Base-by-base conservation (phyloP, 2,329 filamentous ascomycete species). In the Thelonectria olida region DNA sequence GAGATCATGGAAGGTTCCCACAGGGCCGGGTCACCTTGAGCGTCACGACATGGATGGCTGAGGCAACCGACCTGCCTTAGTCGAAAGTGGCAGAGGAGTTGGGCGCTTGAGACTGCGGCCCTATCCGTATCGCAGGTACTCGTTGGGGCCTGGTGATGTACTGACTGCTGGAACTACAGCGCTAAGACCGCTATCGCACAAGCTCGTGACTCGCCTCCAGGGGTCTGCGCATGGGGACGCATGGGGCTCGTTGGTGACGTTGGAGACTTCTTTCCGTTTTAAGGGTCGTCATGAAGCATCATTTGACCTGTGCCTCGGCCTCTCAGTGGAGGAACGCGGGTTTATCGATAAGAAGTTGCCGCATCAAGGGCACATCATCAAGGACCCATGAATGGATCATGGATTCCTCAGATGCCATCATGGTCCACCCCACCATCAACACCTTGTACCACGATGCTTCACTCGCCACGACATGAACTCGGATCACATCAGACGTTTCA, bases 1-100 rank as follows among this genome's bases (percentile, higher is more conserved):
- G 50, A 31, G 10, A 36, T 20, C 38, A 36, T 28, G 55, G 17
- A 51, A 34, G 42, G 41, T 53, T 39, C 54, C 68, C 68, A 69
- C 63, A 68, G 58, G 61, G 61, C 69, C 68, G 68, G 68, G 60
- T 67, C 61, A 63, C 64, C 49, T 67, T 66, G 64, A 67, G 62
- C 55, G 64, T 70, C 64, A 67, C 64, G 54, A 65, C 49, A 66
- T 66, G 39, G 56, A 10, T 70, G 66, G 66, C 66, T 69, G 61
- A 69, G 66, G 63, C 66, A 66, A 67, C n/a, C 66, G 69, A 62
- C 60, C 55, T 49, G 56, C 58, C 36, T 9, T 52, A 65, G 34
- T n/a, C 17, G 48, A 50, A 36, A 51, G 58, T 62, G 62, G 64
- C 55, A 63, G 51, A 28, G 39, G 51, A 42, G 49, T 48, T 58